Evolutionary conservation across 345 rosid species (phyloP), one percentile per base, ranked within the genome.

Genomic region (Microthlaspi erraticum): DNA sequence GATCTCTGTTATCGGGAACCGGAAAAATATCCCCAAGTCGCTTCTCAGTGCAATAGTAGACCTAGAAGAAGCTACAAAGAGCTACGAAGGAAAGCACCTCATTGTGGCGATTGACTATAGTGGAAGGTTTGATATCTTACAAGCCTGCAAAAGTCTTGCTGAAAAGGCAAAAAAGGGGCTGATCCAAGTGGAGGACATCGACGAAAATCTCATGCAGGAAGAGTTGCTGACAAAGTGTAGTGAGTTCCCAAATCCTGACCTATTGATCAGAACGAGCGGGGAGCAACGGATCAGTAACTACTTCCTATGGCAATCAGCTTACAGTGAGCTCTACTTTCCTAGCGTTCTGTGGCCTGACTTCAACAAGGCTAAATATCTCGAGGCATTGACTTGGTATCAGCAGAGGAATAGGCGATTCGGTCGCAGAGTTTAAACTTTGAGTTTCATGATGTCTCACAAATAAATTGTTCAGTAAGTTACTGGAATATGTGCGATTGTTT

Each of bases 281-380:
- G 96, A 85, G 57, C 84, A 79, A 6, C 60, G 96, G 57, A 80
- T 89, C 57, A 89, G 91, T 71, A 87, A 85, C 81, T 89, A 85
- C 71, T 75, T 83, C 71, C 34, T 87, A 13, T 89, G 89, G 89
- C 91, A 87, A 18, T 65, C 86, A 66, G 96, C 92, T 16, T 84
- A 89, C 61, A 84, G 91, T 1, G 92, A 89, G 33, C 85, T 89
- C 32, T 83, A 75, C 80, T 85, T 89, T n/a, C 72, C 54, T 0
- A 78, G 67, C 26, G 49, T 84, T 1, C 75, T 85, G 1, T 87
- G 96, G 92, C 96, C 92, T 16, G 89, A 87, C 75, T 89, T 87
- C 14, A 75, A 81, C n/a, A 54, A 81, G 39, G 77, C 55, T 0
- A 86, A 82, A 60, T 84, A 87, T 33, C 61, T 72, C 1, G 82